Evolutionary conservation across 2,329 filamentous ascomycete species (phyloP), one percentile per base, ranked within the genome.

Genomic region (Pestalotiopsis sp.): DNA sequence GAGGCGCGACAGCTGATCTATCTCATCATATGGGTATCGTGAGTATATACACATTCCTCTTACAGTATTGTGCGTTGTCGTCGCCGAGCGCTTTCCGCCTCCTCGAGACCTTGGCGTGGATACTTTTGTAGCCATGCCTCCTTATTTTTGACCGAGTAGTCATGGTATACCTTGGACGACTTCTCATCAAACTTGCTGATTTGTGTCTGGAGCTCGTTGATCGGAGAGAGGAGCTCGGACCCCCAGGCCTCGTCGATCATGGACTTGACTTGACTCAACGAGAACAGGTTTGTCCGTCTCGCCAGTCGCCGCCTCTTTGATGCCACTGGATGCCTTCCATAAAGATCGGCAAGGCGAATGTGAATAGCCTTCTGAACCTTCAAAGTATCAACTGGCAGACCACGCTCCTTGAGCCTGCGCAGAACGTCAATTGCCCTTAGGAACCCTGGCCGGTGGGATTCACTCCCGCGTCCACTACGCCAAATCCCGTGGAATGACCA

Each of bases 401-500:
- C 81, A 13, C 72, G 71, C 27, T 78, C 73, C 27, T 74, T 71
- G 14, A 83, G 75, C 65, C 75, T 68, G 3, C 78, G 75, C 14
- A 83, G 68, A 9, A 83, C 69, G 5, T 74, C 73, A 40, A 83
- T 71, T 12, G 76, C 75, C 2, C 76, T 77, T 1, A 75, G 75
- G 27, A 80, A 72, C 41, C 76, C 14, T 27, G 52, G 41, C n/a
- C 14, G 14, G 5, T 40, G 49, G 0, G 25, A 12, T 20, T 38
- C 31, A 23, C 36, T 58, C 13, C 38, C 27, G 2, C 9, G 12
- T 9, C 64, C 49, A 2, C 13, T 12, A 23, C 69, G 72, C 71
- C 2, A 77, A 74, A 27, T 76, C 79, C 64, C 79, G 68, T 83
- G 78, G 67, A 87, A 87, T 0, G 82, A 81, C 79, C 82, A 86